Conservation (phyloP, 2,329 filamentous ascomycete genomes). For the Aschersonia sp. region DNA sequence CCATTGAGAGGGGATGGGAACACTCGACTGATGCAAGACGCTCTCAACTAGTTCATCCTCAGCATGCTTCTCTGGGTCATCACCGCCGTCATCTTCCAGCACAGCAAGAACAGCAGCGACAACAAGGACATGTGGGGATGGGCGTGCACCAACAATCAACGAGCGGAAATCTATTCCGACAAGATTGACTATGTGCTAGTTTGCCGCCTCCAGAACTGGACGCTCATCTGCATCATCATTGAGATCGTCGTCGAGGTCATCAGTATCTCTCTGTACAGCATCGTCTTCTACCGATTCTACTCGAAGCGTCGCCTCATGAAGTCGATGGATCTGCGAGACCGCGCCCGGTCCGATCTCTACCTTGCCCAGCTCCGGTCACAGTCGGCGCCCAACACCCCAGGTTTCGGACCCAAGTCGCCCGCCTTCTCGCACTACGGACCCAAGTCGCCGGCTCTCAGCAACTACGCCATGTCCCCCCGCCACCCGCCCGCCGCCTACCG, state of each 20-base stretch:
- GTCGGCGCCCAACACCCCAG: conserved; percentile 88
- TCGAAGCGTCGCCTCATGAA: conserved; percentile 90
- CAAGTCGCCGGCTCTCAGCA: conserved; percentile 28
- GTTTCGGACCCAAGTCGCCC: conserved; percentile 56
- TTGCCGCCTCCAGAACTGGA: conserved; percentile 89
- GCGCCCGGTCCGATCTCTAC: conserved; percentile 87
- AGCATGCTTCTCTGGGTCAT: conserved; percentile 86
- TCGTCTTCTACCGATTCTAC: conserved; percentile 96
- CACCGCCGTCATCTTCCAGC: conserved; percentile 72
- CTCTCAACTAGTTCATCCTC: conserved; percentile 51
- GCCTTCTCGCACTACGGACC: conserved; percentile 8
- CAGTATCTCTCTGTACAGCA: conserved; percentile 80
- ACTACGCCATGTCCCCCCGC: conserved; percentile 41
- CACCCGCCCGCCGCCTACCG: conserved; percentile 44
- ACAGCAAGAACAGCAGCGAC: conserved; percentile 50
- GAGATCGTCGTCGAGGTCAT: conserved; percentile 88
- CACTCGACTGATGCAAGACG: not conserved
- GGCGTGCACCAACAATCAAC: conserved; percentile 85
- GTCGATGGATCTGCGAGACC: conserved; percentile 91
- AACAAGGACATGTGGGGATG: conserved; percentile 96
- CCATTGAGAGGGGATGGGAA: not conserved
- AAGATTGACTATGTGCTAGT: conserved; percentile 81
- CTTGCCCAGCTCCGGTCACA: conserved; percentile 72
- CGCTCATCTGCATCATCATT: conserved; percentile 90
- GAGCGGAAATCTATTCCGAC: conserved; percentile 60